Evolutionary conservation across 352 stramenopile genomes (phyloP).

Genomic region (Blastocystis hominis): DNA sequence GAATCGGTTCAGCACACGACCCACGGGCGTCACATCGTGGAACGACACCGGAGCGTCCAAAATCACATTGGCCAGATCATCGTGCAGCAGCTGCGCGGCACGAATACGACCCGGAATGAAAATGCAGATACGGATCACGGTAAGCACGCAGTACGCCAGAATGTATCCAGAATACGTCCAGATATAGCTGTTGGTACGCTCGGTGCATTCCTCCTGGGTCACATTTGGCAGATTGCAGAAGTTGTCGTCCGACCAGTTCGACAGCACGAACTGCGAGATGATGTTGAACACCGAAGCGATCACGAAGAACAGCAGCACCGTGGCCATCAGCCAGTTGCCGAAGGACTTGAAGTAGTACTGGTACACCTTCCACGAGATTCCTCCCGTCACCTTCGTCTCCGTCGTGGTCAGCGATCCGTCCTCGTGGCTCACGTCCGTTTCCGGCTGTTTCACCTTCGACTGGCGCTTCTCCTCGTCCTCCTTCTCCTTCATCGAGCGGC

Average conservation of each 20-base stretch:
- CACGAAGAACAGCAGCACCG: background rate
- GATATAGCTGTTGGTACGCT: background rate
- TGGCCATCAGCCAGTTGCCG: background rate
- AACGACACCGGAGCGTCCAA: conserved; percentile 79
- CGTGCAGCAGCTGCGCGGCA: conserved; percentile 70
- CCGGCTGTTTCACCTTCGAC: background rate
- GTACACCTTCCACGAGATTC: background rate
- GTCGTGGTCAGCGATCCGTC: background rate
- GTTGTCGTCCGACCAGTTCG: background rate
- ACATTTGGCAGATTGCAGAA: background rate
- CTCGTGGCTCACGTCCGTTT: background rate
- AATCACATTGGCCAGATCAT: conserved; percentile 73
- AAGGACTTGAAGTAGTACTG: conserved; percentile 52
- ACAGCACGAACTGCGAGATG: background rate
- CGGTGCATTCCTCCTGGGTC: background rate
- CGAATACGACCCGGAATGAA: conserved; percentile 67
- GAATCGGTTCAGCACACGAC: conserved; percentile 69
- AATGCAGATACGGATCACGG: conserved; percentile 66
- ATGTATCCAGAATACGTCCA: background rate
- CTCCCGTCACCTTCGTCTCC: conserved; percentile 6
- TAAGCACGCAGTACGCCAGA: conserved; percentile 63
- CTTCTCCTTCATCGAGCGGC: background rate
- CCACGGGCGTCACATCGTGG: conserved; percentile 78
- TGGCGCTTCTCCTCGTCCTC: background rate
- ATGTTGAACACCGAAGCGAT: background rate